Conservation (phyloP, 1,284 basidiomycete species). For the Irpex sp. region DNA sequence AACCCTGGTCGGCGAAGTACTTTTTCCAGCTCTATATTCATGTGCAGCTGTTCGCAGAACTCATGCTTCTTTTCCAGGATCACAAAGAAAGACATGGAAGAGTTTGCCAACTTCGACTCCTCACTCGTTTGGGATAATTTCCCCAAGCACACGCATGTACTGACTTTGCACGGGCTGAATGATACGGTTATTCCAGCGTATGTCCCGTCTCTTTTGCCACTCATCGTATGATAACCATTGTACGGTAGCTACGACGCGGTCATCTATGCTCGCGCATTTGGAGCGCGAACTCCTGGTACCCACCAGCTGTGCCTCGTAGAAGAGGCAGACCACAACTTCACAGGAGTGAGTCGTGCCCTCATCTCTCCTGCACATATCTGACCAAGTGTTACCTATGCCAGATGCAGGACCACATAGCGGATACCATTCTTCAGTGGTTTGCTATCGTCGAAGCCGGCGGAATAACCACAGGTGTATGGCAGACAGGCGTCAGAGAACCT, state of each 20-base stretch:
- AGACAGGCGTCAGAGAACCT: conserved; percentile 33
- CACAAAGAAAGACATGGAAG: conserved; percentile 52
- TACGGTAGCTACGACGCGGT: conserved; percentile 59
- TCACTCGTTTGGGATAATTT: conserved; percentile 62
- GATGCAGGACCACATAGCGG: conserved; percentile 57
- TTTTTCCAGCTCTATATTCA: not conserved
- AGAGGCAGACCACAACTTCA: conserved; percentile 73
- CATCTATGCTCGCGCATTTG: conserved; percentile 61
- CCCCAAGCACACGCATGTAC: conserved; percentile 53
- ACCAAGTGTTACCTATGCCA: conserved; percentile 13
- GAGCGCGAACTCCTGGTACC: conserved; percentile 56
- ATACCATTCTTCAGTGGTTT: conserved; percentile 60
- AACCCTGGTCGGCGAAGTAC: conserved; percentile 10
- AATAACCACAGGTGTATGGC: conserved; percentile 53
- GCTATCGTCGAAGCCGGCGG: conserved; percentile 33
- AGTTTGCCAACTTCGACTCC: conserved; percentile 60
- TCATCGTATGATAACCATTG: not conserved
- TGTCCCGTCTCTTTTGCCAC: conserved; percentile 23
- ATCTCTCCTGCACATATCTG: not conserved
- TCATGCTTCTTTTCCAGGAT: conserved; percentile 30
- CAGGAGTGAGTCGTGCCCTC: conserved; percentile 36
- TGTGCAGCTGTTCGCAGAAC: not conserved
- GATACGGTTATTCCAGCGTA: conserved; percentile 67
- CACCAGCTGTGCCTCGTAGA: conserved; percentile 66
- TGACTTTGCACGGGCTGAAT: conserved; percentile 65